These are phyloP conservation scores for Aspergillus sp. DNA, from an alignment of 2,329 filamentous ascomycete species.

Conservation along the genomic window DNA sequence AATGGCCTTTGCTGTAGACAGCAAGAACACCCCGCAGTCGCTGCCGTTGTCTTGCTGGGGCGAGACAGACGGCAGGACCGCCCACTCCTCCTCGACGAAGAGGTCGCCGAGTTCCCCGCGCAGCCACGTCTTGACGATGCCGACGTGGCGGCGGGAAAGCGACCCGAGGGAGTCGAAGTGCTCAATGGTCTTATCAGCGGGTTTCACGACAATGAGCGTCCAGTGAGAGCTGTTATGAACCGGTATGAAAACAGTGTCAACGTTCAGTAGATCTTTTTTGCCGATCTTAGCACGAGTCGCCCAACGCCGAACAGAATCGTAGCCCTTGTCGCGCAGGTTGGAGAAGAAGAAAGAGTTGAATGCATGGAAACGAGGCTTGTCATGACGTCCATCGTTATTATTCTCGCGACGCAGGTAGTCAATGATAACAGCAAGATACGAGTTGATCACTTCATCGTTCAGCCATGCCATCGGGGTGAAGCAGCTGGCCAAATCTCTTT, in stretches of 20 bases:
- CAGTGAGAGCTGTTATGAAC: slow-evolving; percentile 49
- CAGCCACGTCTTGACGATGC: slow-evolving; percentile 43
- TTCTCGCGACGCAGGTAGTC: slow-evolving; percentile 36
- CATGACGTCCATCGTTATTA: slow-evolving; percentile 34
- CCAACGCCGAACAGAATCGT: slow-evolving; percentile 37
- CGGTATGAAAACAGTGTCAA: slow-evolving; percentile 50
- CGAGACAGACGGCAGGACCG: slow-evolving; percentile 37
- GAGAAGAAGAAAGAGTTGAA: slow-evolving; percentile 49
- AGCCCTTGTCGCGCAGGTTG: slow-evolving; percentile 41
- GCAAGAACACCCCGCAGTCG: slow-evolving; percentile 53
- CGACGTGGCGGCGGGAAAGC: slow-evolving; percentile 32
- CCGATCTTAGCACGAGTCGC: slow-evolving; percentile 48
- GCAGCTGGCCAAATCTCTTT: slow-evolving; percentile 39
- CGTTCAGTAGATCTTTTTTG: slow-evolving; percentile 43
- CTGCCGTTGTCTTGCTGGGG: slow-evolving; percentile 49
- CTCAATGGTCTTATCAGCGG: slow-evolving; percentile 44
- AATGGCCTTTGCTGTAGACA: slow-evolving; percentile 50
- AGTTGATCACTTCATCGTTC: slow-evolving; percentile 50
- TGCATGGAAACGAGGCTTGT: slow-evolving; percentile 42
- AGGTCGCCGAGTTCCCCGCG: slow-evolving; percentile 39
- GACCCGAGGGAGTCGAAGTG: slow-evolving; percentile 49
- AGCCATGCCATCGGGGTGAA: slow-evolving; percentile 40
- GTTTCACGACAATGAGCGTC: slow-evolving; percentile 50
- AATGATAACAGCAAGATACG: slow-evolving; percentile 44
- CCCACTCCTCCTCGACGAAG: slow-evolving; percentile 47